Conservation (phyloP, 768 basidiomycete species). For the Pisolithus orientalis region DNA sequence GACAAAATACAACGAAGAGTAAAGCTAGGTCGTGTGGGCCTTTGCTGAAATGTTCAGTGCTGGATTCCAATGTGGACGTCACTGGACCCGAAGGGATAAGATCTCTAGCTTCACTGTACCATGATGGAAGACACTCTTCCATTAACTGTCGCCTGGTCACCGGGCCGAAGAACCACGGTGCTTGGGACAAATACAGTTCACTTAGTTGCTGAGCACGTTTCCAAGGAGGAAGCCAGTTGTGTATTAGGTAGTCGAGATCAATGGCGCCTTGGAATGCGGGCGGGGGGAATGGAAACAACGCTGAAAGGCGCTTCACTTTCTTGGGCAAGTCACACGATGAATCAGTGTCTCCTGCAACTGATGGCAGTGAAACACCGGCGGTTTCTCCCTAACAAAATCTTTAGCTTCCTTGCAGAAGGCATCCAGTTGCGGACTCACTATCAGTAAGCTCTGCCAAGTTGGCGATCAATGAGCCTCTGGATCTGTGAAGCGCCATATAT, state of each 20-base stretch:
- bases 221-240: conserved; percentile 52
- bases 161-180: conserved; percentile 76
- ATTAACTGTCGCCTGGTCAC: conserved; percentile 56
- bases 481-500: conserved; percentile 9
- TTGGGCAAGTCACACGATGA: conserved; percentile 16
- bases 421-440: conserved; percentile 33
- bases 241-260: conserved; percentile 41
- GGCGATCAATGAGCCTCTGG: not conserved
- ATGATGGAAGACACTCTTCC: conserved; percentile 61
- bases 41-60: conserved; percentile 7
- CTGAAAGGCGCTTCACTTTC: conserved; percentile 23
- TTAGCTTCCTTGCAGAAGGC: not conserved
- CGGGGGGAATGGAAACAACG: conserved; percentile 46
- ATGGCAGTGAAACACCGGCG: conserved; percentile 1
- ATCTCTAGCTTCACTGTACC: conserved; percentile 48
- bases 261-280: conserved; percentile 24
- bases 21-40: conserved; percentile 58
- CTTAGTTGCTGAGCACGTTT: conserved; percentile 50
- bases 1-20: conserved; percentile 56
- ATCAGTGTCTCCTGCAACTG: not conserved
- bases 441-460: conserved; percentile 42
- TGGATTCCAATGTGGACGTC: conserved; percentile 10
- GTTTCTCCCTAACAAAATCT: conserved; percentile 19
- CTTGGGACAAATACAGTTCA: conserved; percentile 70
- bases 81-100: conserved; percentile 21